phyloP scores from a whole-genome alignment of 1,284 basidiomycete species.

The Fomes fomentarius region DNA sequence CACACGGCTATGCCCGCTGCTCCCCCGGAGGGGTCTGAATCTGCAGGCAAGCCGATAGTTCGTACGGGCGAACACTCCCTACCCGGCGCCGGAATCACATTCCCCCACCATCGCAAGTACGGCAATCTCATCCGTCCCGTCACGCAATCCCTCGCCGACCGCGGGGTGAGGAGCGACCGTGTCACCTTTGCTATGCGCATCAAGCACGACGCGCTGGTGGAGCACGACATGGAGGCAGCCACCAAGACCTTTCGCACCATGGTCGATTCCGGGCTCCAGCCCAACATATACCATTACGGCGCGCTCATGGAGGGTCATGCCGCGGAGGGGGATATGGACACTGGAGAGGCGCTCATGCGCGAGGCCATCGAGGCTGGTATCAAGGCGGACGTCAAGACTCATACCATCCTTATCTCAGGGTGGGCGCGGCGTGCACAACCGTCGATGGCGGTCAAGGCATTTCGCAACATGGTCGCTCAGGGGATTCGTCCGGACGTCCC shows the following conservation, averaged over 20 bases:
- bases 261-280: constrained; percentile 64
- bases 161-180: constrained; percentile 55
- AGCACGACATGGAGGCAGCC: constrained; percentile 53
- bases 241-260: constrained; percentile 56
- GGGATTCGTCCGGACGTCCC: constrained; percentile 69
- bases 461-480: constrained; percentile 62
- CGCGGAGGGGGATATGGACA: constrained; percentile 52
- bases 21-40: constrained; percentile 30
- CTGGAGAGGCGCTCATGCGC: constrained; percentile 55
- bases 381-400: constrained; percentile 62
- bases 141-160: constrained; percentile 47
- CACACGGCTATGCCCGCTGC: constrained; percentile 14
- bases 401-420: constrained; percentile 72
- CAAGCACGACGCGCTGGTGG: constrained; percentile 56
- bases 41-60: not conserved
- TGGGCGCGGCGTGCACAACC: constrained; percentile 63
- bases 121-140: constrained; percentile 46
- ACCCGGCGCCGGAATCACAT: constrained; percentile 50
- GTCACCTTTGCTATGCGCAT: constrained; percentile 63
- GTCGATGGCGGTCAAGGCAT: constrained; percentile 52
- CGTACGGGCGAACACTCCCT: constrained; percentile 40
- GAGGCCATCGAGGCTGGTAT: constrained; percentile 52
- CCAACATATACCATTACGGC: constrained; percentile 68
- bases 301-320: constrained; percentile 73
- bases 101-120: constrained; percentile 38